Evolutionary conservation across 495 filamentous ascomycete genomes (phyloP), one percentile per base, ranked within the genome.

Genomic region (Neurospora tetrasperma): DNA sequence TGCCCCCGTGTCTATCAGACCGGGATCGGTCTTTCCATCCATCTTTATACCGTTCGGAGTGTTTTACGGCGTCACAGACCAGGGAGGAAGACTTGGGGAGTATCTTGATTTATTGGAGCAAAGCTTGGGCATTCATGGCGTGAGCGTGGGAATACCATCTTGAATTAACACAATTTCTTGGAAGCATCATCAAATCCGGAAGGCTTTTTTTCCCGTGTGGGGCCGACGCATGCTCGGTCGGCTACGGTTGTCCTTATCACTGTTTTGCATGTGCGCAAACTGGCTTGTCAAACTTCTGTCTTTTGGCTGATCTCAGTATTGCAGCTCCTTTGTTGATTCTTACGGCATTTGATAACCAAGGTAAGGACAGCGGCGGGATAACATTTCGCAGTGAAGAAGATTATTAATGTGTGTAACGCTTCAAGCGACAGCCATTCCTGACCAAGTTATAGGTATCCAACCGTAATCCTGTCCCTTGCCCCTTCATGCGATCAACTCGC

Each of bases 361-460:
- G 54, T 62, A 35, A 62, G 54, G 35, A 62, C 27, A 62, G 31
- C 16, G 27, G 27, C 35, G 23, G 54, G 27, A 62, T 23, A 27
- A 35, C 14, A 35, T 18, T 16, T 16, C 14, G 54, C 23, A 3
- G 1, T 9, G 35, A 35, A 35, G 11, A 62, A 62, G 12, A 35
- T 35, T 31, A 62, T 35, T 62, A 62, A 62, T 62, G 5, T 62
- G 12, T 62, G 27, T 8, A 35, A 18, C 27, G 27, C 23, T 35
- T 35, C 6, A 14, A 35, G 54, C 27, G 54, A 35, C 54, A 62
- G 35, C 54, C 54, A 85, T 87, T 85, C 85, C 3, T 38, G 84
- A 86, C 77, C 85, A 84, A 86, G 85, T 86, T 84, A 87, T 87
- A 85, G 85, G 79, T 79, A 75, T 69, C 31, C 54, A 35, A 62